These are phyloP conservation scores for Lenwebbia sp. DNA, from an alignment of 345 rosid genomes.

Conservation along the genomic window DNA sequence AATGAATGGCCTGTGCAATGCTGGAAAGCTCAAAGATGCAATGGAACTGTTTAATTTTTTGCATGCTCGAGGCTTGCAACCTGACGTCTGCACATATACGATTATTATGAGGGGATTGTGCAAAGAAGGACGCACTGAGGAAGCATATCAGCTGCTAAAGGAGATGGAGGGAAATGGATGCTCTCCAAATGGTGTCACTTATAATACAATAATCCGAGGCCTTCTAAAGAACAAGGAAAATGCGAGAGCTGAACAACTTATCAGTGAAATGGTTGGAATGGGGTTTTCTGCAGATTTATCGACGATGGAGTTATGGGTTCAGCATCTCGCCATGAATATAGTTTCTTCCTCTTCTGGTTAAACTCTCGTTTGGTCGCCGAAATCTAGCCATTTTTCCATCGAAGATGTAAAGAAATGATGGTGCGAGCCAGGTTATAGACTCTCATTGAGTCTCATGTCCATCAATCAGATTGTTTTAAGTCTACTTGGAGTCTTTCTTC, in stretches of 20 bases:
- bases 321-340: too few species aligned
- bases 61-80: neutral
- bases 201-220: conserved; percentile 1
- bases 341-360: too few species aligned
- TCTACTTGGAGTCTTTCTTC: too few species aligned
- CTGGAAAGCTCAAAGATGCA: conserved; percentile 11
- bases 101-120: conserved; percentile 12
- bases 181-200: conserved; percentile 5
- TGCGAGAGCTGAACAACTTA: neutral
- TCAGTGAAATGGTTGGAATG: neutral
- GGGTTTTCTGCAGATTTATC: neutral
- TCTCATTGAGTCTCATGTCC: too few species aligned
- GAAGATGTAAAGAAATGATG: too few species aligned
- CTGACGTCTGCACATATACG: neutral
- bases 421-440: too few species aligned
- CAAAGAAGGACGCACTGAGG: neutral
- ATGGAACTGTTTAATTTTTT: neutral
- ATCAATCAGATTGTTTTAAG: too few species aligned
- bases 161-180: conserved; percentile 12
- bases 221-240: neutral
- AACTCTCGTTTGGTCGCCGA: too few species aligned
- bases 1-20: conserved; percentile 26
- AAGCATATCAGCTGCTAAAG: conserved; percentile 3
- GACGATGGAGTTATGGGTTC: neutral
- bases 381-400: too few species aligned